Evolutionary conservation across 805 yeast genomes (phyloP).

Genomic region (Teunomyces tritomae): DNA sequence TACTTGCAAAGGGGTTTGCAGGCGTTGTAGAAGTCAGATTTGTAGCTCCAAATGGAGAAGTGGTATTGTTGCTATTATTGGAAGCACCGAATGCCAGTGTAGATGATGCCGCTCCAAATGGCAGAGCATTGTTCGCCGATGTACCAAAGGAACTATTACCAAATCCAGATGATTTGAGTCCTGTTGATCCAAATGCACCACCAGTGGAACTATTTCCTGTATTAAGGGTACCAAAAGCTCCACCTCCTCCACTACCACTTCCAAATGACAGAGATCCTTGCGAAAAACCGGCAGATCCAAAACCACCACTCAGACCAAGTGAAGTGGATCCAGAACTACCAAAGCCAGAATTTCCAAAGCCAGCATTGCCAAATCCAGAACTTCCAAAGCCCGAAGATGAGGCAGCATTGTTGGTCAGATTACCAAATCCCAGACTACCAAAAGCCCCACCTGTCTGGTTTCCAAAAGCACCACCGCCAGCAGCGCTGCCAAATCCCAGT

Average conservation of each 20-base stretch:
- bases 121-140: slow-evolving; percentile 5
- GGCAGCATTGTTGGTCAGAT: not conserved
- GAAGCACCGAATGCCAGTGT: slow-evolving; percentile 3
- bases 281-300: not conserved
- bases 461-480: slow-evolving; percentile 1
- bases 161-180: slow-evolving; percentile 5
- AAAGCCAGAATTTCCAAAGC: slow-evolving; percentile 12
- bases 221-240: slow-evolving; percentile 4
- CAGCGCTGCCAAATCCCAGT: slow-evolving; percentile 7
- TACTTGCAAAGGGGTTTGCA: slow-evolving; percentile 5
- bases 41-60: slow-evolving; percentile 5
- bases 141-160: slow-evolving; percentile 9
- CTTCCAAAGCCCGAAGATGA: slow-evolving; percentile 7
- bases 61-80: not conserved
- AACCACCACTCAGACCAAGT: slow-evolving; percentile 1
- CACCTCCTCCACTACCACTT: not conserved
- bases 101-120: slow-evolving; percentile 14
- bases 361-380: slow-evolving; percentile 22
- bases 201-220: not conserved
- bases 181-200: slow-evolving; percentile 7
- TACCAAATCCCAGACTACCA: slow-evolving; percentile 10
- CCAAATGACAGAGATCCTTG: not conserved
- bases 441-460: slow-evolving; percentile 10
- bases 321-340: slow-evolving; percentile 5
- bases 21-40: not conserved